phyloP scores from a whole-genome alignment of 495 filamentous ascomycete species.

The Tuber borchii region DNA sequence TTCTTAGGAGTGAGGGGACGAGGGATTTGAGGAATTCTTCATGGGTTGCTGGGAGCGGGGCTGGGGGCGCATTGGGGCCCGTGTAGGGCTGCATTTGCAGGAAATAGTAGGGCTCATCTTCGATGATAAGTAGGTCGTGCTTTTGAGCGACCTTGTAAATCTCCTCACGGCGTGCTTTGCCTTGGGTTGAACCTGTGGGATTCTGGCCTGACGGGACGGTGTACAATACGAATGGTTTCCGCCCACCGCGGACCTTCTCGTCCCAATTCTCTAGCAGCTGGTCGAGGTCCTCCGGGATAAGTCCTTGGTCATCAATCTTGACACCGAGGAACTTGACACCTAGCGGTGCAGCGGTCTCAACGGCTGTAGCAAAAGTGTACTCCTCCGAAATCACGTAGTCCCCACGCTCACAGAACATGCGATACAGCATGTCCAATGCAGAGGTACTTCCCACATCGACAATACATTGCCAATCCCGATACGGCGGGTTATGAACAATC shows the following conservation, averaged over 20 bases:
- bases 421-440: conserved; percentile 65
- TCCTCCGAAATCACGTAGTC: conserved; percentile 77
- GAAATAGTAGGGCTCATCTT: conserved; percentile 97
- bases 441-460: conserved; percentile 72
- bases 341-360: conserved; percentile 73
- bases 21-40: conserved; percentile 50
- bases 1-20: conserved; percentile 58
- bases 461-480: conserved; percentile 74
- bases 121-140: conserved; percentile 80
- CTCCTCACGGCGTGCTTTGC: conserved; percentile 55
- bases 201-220: conserved; percentile 87
- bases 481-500: conserved; percentile 65
- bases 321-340: conserved; percentile 69
- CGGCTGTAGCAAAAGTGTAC: conserved; percentile 74
- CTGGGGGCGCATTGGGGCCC: conserved; percentile 48
- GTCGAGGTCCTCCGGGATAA: conserved; percentile 62
- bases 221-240: conserved; percentile 72
- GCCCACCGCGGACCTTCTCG: conserved; percentile 48
- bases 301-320: conserved; percentile 68
- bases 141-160: conserved; percentile 72
- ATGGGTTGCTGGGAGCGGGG: conserved; percentile 39
- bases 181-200: conserved; percentile 80
- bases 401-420: conserved; percentile 66
- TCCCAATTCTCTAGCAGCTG: conserved; percentile 61
- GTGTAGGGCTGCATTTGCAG: conserved; percentile 88